A percentile compares a stretch with the other conserved stretches of the same genome.
These are phyloP conservation scores for Myochromella boudieri DNA, from an alignment of 768 basidiomycete genomes.

Conservation along the genomic window DNA sequence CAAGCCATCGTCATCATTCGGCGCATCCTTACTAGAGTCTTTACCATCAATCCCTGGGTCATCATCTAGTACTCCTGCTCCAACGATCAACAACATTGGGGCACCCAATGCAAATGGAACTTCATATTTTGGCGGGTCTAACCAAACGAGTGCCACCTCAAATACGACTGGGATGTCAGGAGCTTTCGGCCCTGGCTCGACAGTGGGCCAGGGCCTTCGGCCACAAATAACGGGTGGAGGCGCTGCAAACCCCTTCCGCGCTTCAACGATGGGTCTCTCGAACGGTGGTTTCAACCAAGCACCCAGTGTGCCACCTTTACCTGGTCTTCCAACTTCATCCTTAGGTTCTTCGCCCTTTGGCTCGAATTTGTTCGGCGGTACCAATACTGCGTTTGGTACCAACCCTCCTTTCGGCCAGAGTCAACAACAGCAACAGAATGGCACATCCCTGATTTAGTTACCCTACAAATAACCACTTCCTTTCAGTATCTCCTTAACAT, in stretches of 20 bases:
- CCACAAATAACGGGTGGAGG: constrained; percentile 67
- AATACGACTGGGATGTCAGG: constrained; percentile 32
- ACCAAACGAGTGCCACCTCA: constrained; percentile 20
- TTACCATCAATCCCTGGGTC: constrained; percentile 75
- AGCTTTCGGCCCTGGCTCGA: constrained; percentile 34
- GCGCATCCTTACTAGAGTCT: constrained; percentile 69
- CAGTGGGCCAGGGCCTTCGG: constrained; percentile 51
- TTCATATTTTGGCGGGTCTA: constrained; percentile 8
- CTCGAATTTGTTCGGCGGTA: constrained; percentile 16
- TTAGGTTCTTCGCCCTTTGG: constrained; percentile 14
- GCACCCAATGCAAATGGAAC: constrained; percentile 11
- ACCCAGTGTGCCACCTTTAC: constrained; percentile 18
- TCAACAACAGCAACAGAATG: constrained; percentile 41
- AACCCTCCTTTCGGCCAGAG: constrained; percentile 22
- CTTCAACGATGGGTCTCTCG: constrained; percentile 45
- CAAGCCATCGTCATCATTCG: constrained; percentile 81
- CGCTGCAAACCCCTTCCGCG: constrained; percentile 64
- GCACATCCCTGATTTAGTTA: constrained; percentile 49
- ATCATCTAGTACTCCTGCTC: constrained; percentile 44
- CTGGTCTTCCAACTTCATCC: constrained; percentile 14
- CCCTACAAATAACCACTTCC: constrained; percentile 1
- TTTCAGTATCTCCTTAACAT: constrained; percentile 16
- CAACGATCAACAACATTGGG: constrained; percentile 24
- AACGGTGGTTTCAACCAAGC: constrained; percentile 4
- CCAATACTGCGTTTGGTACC: constrained; percentile 22